Conservation (phyloP, 2,329 filamentous ascomycete genomes). For the Pyrenophora teres region DNA sequence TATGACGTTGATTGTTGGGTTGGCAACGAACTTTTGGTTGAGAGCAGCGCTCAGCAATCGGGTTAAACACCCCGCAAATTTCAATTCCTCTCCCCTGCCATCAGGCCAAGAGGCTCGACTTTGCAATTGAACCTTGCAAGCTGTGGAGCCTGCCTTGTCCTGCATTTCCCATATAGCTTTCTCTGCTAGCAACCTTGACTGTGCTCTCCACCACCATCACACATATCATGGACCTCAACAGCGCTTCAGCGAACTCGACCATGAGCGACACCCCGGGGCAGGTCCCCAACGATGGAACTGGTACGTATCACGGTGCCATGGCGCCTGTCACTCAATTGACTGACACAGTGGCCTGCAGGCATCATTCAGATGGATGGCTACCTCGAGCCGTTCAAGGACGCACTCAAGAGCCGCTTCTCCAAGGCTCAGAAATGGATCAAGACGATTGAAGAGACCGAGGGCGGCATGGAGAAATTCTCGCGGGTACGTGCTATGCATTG, state of each 20-base stretch:
- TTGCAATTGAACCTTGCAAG: background rate
- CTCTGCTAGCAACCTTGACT: constrained; percentile 13
- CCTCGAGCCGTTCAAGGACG: constrained; percentile 81
- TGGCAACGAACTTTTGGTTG: constrained; percentile 40
- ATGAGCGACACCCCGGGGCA: constrained; percentile 53
- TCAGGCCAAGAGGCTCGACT: background rate
- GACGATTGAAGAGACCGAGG: constrained; percentile 79
- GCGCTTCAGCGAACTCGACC: constrained; percentile 53
- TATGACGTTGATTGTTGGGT: constrained; percentile 39
- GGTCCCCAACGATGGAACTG: constrained; percentile 72
- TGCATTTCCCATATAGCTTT: background rate
- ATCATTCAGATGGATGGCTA: constrained; percentile 87
- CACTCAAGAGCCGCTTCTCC: constrained; percentile 74
- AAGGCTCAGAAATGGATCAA: constrained; percentile 87
- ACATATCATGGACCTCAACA: constrained; percentile 49
- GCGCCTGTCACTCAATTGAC: constrained; percentile 17
- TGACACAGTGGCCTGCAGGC: constrained; percentile 59
- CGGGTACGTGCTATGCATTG: constrained; percentile 59
- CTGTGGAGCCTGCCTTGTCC: constrained; percentile 15
- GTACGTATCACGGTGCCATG: constrained; percentile 49
- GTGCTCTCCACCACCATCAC: constrained; percentile 15
- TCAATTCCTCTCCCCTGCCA: constrained; percentile 18
- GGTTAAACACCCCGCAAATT: constrained; percentile 39
- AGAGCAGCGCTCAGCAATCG: constrained; percentile 35
- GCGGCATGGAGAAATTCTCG: constrained; percentile 89